Percentiles rank a stretch among this genome's conserved stretches.
These are phyloP conservation scores for Flaveria robusta DNA, from an alignment of 129 eudicot genomes.

Conservation along the genomic window DNA sequence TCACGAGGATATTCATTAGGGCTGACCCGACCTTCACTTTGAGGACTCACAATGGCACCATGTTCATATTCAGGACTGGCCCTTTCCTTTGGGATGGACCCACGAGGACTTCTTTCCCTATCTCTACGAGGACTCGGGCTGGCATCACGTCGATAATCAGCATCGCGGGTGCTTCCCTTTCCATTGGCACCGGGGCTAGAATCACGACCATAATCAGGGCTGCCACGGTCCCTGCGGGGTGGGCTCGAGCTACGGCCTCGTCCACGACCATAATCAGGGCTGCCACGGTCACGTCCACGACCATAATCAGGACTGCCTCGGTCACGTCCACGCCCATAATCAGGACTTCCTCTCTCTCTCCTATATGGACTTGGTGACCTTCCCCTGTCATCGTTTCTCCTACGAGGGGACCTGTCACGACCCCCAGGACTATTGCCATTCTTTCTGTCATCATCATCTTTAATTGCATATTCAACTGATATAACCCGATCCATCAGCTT, in stretches of 20 bases:
- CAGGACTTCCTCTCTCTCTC: slow-evolving; percentile 92
- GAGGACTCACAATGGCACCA: slow-evolving; percentile 52
- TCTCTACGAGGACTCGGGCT: slow-evolving; percentile 66
- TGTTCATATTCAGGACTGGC: slow-evolving; percentile 51
- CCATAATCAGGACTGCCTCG: slow-evolving; percentile 90
- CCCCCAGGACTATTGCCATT: slow-evolving; percentile 60
- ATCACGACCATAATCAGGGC: slow-evolving; percentile 67
- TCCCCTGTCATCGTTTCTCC: slow-evolving; percentile 62
- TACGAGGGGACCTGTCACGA: slow-evolving; percentile 69
- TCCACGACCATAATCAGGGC: slow-evolving; percentile 87
- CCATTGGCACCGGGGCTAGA: slow-evolving; percentile 49
- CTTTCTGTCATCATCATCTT: slow-evolving; percentile 76
- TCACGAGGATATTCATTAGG: slow-evolving; percentile 51
- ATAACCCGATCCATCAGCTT: slow-evolving; percentile 82
- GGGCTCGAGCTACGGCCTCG: slow-evolving; percentile 67
- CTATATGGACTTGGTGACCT: slow-evolving; percentile 69
- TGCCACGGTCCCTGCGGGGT: slow-evolving; percentile 57
- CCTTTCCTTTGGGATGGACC: slow-evolving; percentile 42
- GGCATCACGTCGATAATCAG: slow-evolving; percentile 42
- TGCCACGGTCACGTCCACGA: slow-evolving; percentile 66
- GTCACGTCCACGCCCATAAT: slow-evolving; percentile 70
- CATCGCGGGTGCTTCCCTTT: slow-evolving; percentile 42
- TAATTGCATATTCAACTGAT: slow-evolving; percentile 77
- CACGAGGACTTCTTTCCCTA: slow-evolving; percentile 48
- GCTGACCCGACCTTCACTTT: slow-evolving; percentile 38